phyloP scores from a whole-genome alignment of 495 filamentous ascomycete genomes.

The Aspergillus diversus region DNA sequence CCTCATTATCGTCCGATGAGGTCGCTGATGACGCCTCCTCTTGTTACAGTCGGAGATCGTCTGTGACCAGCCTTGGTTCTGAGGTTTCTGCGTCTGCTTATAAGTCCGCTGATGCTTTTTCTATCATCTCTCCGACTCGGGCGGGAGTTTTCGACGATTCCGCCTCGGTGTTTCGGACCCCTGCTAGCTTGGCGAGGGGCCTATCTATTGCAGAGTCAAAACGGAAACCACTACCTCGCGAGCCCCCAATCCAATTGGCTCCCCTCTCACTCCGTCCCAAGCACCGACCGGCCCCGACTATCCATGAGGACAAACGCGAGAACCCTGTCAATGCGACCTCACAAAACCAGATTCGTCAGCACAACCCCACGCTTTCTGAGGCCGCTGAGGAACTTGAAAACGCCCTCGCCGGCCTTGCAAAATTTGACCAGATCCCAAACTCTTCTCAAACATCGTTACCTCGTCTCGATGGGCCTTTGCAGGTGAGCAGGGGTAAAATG shows the following conservation, averaged over 20 bases:
- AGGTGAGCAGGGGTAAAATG: conserved; percentile 43
- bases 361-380: conserved; percentile 34
- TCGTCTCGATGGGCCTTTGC: conserved; percentile 35
- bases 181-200: conserved; percentile 22
- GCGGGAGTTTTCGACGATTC: conserved; percentile 51
- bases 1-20: conserved; percentile 33
- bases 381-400: conserved; percentile 40
- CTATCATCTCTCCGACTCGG: conserved; percentile 39
- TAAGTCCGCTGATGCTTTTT: conserved; percentile 36
- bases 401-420: conserved; percentile 31
- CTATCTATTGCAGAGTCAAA: conserved; percentile 32
- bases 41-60: conserved; percentile 41
- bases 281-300: conserved; percentile 5
- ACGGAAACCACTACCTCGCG: conserved; percentile 55
- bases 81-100: conserved; percentile 16
- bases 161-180: conserved; percentile 5
- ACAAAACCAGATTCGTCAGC: conserved; percentile 15
- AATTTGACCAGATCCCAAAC: conserved; percentile 5
- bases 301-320: conserved; percentile 4
- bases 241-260: conserved; percentile 39
- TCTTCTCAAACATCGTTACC: conserved; percentile 24
- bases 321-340: conserved; percentile 1
- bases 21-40: conserved; percentile 37
- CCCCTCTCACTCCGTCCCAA: conserved; percentile 35
- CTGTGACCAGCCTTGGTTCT: conserved; percentile 34